Base-by-base conservation (phyloP, 2,329 filamentous ascomycete genomes). In the Trichophyton mentagrophytes region DNA sequence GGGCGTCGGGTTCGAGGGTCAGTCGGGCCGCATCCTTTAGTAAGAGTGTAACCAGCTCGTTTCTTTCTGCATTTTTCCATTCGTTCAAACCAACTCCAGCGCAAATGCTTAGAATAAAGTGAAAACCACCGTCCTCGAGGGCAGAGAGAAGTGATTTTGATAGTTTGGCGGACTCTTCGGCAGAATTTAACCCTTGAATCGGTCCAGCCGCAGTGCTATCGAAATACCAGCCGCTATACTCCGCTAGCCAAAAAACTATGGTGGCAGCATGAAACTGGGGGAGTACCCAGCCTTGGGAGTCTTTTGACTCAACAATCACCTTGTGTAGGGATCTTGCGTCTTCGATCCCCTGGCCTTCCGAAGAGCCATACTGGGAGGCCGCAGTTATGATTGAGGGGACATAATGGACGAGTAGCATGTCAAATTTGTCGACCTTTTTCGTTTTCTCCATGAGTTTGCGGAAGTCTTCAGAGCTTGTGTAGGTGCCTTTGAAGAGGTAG, bases 191-290 rank as follows among this genome's bases (percentile, higher is more conserved):
- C 56, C 81, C 82, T 49, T 79, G 78, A 30, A 85, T 78, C 27
- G 79, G 78, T 57, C 82, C 79, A 64, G 82, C 78, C 38, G 83
- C 80, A 20, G 83, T 81, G 67, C 86, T 82, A 66, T 95, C 90
- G 61, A 89, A 80, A 70, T 91, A 96, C 79, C 90, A 89, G 2
- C 90, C 89, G 66, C 89, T 93, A 74, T 96, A 96, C 69, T 97
- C 90, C 36, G 89, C 86, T 55, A 96, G 81, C 93, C 93, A 99
- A 81, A 89, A 90, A 3, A 87, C 83, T 60, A 84, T 82, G 11
- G 91, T 81, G 2, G 89, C 87, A 53, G 91, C 89, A 67, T 91
- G 87, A 11, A 97, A 80, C 66, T 86, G 87, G 15, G 85, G 79
- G 44, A 95, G 72, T 22, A 81, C 79, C 88, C 90, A 96, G 15